Conservation (phyloP, 2,329 filamentous ascomycete genomes). For the Fusarium nisikadoi region DNA sequence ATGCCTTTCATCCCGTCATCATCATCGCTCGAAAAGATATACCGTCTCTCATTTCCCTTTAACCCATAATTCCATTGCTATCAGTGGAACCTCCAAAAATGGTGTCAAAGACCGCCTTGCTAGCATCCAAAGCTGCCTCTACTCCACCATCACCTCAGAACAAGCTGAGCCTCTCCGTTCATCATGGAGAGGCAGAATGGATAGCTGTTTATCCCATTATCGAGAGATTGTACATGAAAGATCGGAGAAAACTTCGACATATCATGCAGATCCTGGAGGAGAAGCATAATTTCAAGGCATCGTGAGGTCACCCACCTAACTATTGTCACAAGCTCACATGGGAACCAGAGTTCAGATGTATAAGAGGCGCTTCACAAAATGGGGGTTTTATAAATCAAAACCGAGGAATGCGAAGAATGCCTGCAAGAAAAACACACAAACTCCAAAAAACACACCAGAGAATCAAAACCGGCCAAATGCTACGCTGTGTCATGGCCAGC, state of each 20-base stretch:
- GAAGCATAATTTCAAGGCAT: conserved; percentile 23
- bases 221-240: conserved; percentile 9
- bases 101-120: background rate
- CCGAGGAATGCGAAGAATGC: background rate
- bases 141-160: background rate
- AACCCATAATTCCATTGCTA: fast-evolving
- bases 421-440: fast-evolving
- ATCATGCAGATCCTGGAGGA: conserved; percentile 26
- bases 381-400: conserved; percentile 24
- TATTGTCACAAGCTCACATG: background rate
- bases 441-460: background rate
- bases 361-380: conserved; percentile 26
- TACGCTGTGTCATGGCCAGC: background rate
- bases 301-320: background rate
- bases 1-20: background rate
- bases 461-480: too few species aligned
- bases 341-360: conserved; percentile 5
- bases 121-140: background rate
- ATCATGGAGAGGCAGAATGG: conserved; percentile 21
- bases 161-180: background rate
- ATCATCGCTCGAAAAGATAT: fast-evolving
- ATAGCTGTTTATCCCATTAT: conserved; percentile 1
- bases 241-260: conserved; percentile 16
- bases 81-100: background rate
- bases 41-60: fast-evolving